Base-by-base conservation (phyloP, 352 stramenopile genomes). In the Phytophthora melonis region DNA sequence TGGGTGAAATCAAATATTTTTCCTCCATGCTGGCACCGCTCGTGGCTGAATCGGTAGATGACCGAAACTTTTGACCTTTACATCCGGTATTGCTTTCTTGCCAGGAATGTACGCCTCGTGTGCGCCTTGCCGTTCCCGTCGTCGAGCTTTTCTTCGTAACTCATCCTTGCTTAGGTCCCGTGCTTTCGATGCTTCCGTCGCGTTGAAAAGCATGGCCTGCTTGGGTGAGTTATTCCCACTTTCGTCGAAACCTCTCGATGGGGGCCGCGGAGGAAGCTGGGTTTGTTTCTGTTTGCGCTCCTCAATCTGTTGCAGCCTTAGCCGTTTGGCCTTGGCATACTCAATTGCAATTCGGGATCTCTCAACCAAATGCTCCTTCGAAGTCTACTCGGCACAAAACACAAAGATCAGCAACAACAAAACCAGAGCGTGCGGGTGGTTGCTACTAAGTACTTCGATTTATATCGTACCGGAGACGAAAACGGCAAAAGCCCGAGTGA, bases 41-140 rank as follows among this genome's bases (percentile, higher is more conserved):
- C 86, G 79, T 23, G 87, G 85, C 19, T 91, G 83, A 66, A 93
- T 92, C 19, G 85, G 70, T 7, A 89, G 71, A 50, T 94, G 86
- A 0, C 85, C 84, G 58, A 92, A 93, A 63, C 84, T 92, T 53
- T 90, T 91, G 39, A 88, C 65, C 66, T 88, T 91, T 10, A 85
- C 84, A 43, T 91, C 82, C 19, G 74, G 68, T 49, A 84, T 79
- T 50, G 80, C 74, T n/a, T 68, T 63, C 2, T 82, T 70, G 10
- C 83, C 81, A 34, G 85, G 78, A 23, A 93, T 86, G 49, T 84
- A 87, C 9, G 73, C 47, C 13, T 90, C 81, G n/a, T 94, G 85
- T 2, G 85, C 85, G n/a, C 57, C 78, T 66, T 89, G 81, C 0
- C 58, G 79, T 41, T 79, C 47, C 1, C 86, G 76, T 30, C 74